These are phyloP conservation scores for Nitzschia inconspicua DNA, from an alignment of 108 stramenopile species.

Conservation along the genomic window DNA sequence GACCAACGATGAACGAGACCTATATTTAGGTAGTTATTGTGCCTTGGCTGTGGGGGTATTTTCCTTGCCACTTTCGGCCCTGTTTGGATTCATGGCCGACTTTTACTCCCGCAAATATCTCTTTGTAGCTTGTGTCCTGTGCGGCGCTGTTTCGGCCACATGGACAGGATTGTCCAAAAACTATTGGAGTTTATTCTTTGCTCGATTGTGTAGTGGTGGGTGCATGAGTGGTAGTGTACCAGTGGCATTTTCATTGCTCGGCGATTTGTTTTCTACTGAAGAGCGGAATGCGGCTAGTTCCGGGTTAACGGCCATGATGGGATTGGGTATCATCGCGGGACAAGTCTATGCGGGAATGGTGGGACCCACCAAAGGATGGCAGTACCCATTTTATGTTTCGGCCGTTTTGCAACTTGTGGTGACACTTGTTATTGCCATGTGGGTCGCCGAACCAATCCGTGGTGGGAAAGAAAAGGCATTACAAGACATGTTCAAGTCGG, in stretches of 20 bases:
- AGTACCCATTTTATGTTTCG: conserved; percentile 49
- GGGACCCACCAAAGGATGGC: conserved; percentile 46
- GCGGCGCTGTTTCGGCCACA: conserved; percentile 37
- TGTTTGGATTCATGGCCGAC: conserved; percentile 63
- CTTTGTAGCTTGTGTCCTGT: conserved; percentile 41
- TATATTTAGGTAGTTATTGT: conserved; percentile 60
- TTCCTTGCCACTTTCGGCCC: conserved; percentile 52
- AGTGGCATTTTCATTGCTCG: conserved; percentile 66
- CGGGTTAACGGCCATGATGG: conserved; percentile 77
- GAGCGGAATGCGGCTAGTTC: conserved; percentile 67
- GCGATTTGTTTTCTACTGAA: conserved; percentile 59
- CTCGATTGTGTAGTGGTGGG: conserved; percentile 50
- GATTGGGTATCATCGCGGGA: conserved; percentile 58
- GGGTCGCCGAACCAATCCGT: conserved; percentile 61
- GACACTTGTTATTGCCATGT: conserved; percentile 33
- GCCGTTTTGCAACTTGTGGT: conserved; percentile 28
- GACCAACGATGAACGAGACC: conserved; percentile 49
- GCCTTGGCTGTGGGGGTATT: conserved; percentile 63
- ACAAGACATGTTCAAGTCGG: conserved; percentile 50
- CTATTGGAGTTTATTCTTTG: conserved; percentile 40
- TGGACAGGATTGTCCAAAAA: conserved; percentile 34
- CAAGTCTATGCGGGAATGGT: conserved; percentile 67
- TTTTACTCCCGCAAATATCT: conserved; percentile 48
- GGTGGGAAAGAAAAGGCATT: conserved; percentile 69
- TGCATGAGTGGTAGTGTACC: conserved; percentile 68